These are phyloP conservation scores for Pichia cephalocereana DNA, from an alignment of 805 yeast genomes.

Conservation along the genomic window DNA sequence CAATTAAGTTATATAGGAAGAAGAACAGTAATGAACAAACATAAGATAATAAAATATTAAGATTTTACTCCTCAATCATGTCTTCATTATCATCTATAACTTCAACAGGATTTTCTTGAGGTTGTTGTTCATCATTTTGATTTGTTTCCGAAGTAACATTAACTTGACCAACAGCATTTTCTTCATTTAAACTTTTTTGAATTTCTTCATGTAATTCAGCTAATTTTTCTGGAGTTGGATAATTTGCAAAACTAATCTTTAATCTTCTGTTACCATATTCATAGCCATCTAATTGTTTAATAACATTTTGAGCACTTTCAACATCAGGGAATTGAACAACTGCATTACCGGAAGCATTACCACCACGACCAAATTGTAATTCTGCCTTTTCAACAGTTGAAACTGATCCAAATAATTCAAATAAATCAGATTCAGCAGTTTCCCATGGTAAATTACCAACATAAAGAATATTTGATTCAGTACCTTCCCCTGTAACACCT, in stretches of 20 bases:
- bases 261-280: constrained; percentile 77
- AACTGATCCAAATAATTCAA: constrained; percentile 76
- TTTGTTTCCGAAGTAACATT: background rate
- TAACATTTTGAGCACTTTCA: constrained; percentile 65
- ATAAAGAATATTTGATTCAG: constrained; percentile 50
- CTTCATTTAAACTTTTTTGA: background rate
- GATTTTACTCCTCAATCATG: constrained; percentile 17
- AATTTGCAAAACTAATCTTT: constrained; percentile 55
- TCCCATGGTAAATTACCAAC: constrained; percentile 81
- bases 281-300: constrained; percentile 67
- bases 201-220: constrained; percentile 13
- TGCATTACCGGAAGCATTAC: constrained; percentile 76
- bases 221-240: constrained; percentile 8
- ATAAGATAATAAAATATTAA: background rate
- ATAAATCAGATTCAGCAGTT: constrained; percentile 77
- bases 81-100: constrained; percentile 14
- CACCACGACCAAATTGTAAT: constrained; percentile 50
- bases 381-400: constrained; percentile 74
- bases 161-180: background rate
- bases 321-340: constrained; percentile 65
- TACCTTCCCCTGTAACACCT: constrained; percentile 55
- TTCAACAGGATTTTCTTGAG: constrained; percentile 1
- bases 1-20: too few species aligned
- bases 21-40: too few species aligned
- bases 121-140: background rate